Conservation (phyloP, 1,284 basidiomycete species). For the Singerocomus rubriflavus region DNA sequence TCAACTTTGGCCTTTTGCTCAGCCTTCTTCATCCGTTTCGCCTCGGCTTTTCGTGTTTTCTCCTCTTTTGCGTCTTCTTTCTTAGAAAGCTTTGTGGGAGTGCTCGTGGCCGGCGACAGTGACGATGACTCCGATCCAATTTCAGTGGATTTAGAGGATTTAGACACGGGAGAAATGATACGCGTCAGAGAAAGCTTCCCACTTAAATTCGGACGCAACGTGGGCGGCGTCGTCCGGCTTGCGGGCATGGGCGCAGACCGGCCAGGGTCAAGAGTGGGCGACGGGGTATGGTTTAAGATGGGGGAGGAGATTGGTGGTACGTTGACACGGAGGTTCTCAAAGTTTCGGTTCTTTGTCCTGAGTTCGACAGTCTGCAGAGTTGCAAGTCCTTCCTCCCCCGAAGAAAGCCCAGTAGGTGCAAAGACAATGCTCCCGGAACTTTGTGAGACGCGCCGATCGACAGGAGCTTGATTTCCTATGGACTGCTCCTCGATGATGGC, state of each 20-base stretch:
- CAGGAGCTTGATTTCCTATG: neutral
- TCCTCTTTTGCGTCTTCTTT: conserved; percentile 29
- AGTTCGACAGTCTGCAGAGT: conserved; percentile 1
- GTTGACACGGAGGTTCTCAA: conserved; percentile 32
- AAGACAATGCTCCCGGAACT: conserved; percentile 28
- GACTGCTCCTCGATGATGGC: conserved; percentile 31
- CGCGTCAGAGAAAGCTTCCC: conserved; percentile 28
- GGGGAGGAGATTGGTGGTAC: conserved; percentile 21
- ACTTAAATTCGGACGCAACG: conserved; percentile 12
- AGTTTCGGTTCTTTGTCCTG: conserved; percentile 28
- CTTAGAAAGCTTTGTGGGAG: conserved; percentile 10
- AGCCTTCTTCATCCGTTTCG: conserved; percentile 46
- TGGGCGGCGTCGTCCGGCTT: conserved; percentile 1
- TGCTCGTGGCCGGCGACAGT: conserved; percentile 21
- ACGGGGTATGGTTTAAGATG: conserved; percentile 15
- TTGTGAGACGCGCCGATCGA: conserved; percentile 15
- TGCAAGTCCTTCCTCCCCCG: conserved; percentile 5
- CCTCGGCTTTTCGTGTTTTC: conserved; percentile 41
- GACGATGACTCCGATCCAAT: conserved; percentile 7
- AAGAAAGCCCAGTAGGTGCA: conserved; percentile 16
- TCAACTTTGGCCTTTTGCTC: conserved; percentile 40
- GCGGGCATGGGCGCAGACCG: neutral
- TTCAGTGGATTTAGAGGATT: conserved; percentile 8
- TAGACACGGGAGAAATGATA: conserved; percentile 27
- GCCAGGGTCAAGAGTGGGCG: conserved; percentile 11